Evolutionary conservation across 768 basidiomycete genomes (phyloP).

Genomic region (Rhodotorula kratochvilovae): DNA sequence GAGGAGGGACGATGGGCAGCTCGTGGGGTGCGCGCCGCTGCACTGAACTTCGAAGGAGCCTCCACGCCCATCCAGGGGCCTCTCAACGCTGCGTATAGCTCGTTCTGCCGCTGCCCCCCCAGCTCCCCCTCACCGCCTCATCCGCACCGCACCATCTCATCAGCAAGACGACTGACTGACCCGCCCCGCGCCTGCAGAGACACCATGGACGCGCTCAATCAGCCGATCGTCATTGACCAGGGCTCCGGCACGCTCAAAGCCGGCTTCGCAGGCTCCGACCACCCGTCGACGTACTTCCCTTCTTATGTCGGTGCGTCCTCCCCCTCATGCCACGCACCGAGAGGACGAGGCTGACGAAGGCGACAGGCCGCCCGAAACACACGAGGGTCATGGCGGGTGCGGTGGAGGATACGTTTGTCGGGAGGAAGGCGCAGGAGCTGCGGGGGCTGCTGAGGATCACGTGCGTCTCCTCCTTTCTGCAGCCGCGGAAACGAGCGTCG

Average conservation of each 20-base stretch:
- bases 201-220: slow-evolving; percentile 58
- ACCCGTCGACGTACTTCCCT: slow-evolving; percentile 98
- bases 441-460: slow-evolving; percentile 85
- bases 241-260: slow-evolving; percentile 98
- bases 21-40: too few species aligned
- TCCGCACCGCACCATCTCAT: background rate
- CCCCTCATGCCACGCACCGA: slow-evolving; percentile 42
- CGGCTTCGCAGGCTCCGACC: slow-evolving; percentile 97
- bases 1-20: too few species aligned
- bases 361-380: slow-evolving; percentile 96
- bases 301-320: slow-evolving; percentile 54
- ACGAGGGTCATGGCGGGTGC: slow-evolving; percentile 96
- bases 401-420: slow-evolving; percentile 93
- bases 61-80: too few species aligned
- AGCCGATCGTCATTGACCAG: slow-evolving; percentile 61
- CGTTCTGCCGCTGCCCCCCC: too few species aligned
- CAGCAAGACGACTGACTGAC: background rate
- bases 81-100: too few species aligned
- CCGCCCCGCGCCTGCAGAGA: background rate
- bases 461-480: slow-evolving; percentile 10
- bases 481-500: too few species aligned
- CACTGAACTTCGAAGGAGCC: too few species aligned
- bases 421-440: slow-evolving; percentile 88
- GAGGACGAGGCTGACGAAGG: background rate
- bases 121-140: too few species aligned